Percentiles rank a stretch among this genome's conserved stretches.
phyloP scores from a whole-genome alignment of 331 rosid genomes.

The Saraca asoca region DNA sequence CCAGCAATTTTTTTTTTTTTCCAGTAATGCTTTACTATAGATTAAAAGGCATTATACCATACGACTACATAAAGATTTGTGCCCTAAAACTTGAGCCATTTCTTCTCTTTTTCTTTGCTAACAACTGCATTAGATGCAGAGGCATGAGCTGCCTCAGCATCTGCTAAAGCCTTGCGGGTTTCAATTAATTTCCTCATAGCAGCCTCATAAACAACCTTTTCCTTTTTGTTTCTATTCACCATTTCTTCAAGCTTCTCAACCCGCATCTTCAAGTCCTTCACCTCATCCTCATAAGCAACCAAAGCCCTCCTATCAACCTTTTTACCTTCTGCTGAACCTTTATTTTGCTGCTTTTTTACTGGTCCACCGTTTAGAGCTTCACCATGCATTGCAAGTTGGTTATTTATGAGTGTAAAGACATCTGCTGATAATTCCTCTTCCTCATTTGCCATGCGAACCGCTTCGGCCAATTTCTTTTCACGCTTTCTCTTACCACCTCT shows the following conservation, averaged over 20 bases:
- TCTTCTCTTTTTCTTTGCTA: conserved; percentile 86
- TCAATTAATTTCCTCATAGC: conserved; percentile 44
- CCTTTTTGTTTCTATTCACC: conserved; percentile 42
- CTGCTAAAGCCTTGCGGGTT: conserved; percentile 58
- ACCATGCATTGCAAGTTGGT: conserved; percentile 72
- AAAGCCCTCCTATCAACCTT: conserved; percentile 45
- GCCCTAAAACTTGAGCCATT: conserved; percentile 86
- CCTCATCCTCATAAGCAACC: conserved; percentile 72
- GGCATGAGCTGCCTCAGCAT: conserved; percentile 71
- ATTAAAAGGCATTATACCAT: conserved; percentile 22
- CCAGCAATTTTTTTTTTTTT: conserved; percentile 6
- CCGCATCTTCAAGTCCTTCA: conserved; percentile 70
- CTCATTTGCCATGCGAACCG: conserved; percentile 62
- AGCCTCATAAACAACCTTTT: conserved; percentile 51
- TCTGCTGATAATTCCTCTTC: conserved; percentile 62
- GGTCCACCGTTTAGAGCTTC: conserved; percentile 50
- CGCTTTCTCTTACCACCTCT: conserved; percentile 94
- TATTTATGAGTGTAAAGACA: conserved; percentile 74
- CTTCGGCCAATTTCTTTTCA: conserved; percentile 76
- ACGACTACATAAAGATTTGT: conserved; percentile 12
- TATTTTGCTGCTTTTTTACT: conserved; percentile 58
- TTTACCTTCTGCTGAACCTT: conserved; percentile 55
- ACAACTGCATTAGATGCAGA: conserved; percentile 81
- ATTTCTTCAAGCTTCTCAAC: conserved; percentile 69
- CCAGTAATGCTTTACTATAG: conserved; percentile 7